Conservation (phyloP, 1,284 basidiomycete species). For the Ceratobasidium sp. region DNA sequence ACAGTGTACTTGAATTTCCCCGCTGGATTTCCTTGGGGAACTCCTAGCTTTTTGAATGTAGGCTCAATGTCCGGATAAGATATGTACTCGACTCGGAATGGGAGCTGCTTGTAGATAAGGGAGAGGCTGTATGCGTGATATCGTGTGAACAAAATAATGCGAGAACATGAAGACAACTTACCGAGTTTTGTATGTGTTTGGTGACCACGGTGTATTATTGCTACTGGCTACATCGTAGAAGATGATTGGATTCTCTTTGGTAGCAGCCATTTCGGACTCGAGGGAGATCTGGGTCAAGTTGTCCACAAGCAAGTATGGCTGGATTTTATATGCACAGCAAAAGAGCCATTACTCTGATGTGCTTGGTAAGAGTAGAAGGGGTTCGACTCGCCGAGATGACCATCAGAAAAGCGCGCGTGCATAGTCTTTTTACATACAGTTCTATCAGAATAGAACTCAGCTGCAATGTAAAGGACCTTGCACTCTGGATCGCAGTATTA, state of each 20-base stretch:
- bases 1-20: conserved; percentile 40
- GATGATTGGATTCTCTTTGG: conserved; percentile 23
- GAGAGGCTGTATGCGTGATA: conserved; percentile 43
- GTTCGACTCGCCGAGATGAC: too few relatives aligned
- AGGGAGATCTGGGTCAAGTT: too few relatives aligned
- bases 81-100: conserved; percentile 47
- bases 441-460: too few relatives aligned
- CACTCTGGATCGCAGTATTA: conserved; percentile 3
- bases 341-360: too few relatives aligned
- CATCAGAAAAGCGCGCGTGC: too few relatives aligned
- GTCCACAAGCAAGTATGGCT: too few relatives aligned
- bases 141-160: background rate
- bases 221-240: conserved; percentile 28
- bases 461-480: too few relatives aligned
- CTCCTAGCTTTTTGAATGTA: conserved; percentile 55
- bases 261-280: conserved; percentile 37
- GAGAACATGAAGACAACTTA: background rate
- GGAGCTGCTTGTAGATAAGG: conserved; percentile 48
- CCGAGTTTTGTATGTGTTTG: conserved; percentile 44
- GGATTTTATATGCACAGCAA: too few relatives aligned
- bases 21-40: conserved; percentile 43
- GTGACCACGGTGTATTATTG: conserved; percentile 40
- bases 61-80: conserved; percentile 51
- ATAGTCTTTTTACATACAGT: too few relatives aligned
- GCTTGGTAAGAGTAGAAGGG: too few relatives aligned